Evolutionary conservation across 768 basidiomycete species (phyloP), one percentile per base, ranked within the genome.

Genomic region (Mycena crocata): DNA sequence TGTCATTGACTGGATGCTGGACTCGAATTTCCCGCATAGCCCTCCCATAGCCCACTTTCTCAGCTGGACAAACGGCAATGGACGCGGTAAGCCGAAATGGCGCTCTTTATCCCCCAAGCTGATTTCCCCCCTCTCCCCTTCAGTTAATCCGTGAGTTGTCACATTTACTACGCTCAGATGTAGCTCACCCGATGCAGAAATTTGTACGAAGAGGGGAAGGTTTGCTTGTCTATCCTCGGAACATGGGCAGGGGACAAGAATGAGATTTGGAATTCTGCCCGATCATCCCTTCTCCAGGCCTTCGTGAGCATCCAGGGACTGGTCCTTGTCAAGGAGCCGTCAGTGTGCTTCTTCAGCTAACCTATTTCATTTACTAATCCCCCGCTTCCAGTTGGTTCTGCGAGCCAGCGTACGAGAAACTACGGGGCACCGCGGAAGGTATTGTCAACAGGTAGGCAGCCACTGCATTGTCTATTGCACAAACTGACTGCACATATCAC

Each of bases 11-110:
- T 95, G 93, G 93, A 88, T 90, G 85, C 82, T 95, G 14, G 93
- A 93, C 72, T 93, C 89, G 58, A 90, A 91, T 76, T 98, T 92
- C 75, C 95, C 90, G 48, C 88, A 89, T 69, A 87, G 83, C 66
- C 95, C 96, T 15, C 96, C 96, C 0, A 82, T 89, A 60, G 96
- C 96, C 13, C 92, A 94, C 79, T 98, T 98, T 78, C 85, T 90
- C 52, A 95, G 94, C 66, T 96, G 95, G 93, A 98, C 96, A 7
- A 94, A 95, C 77, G 95, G 95, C 4, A 94, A 95, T 74, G 95
- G 95, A 32, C 84, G 95, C 84, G 92, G 91, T 89, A 81, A 74
- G 84, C 72, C 57, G 37, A 13, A 57, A 51, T 62, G 54, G 70
- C 31, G 39, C 17, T 57, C 46, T 17, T n/a, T 42, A 17, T 52